Conservation (phyloP, 345 rosid genomes). For the Anacardium occidentale region DNA sequence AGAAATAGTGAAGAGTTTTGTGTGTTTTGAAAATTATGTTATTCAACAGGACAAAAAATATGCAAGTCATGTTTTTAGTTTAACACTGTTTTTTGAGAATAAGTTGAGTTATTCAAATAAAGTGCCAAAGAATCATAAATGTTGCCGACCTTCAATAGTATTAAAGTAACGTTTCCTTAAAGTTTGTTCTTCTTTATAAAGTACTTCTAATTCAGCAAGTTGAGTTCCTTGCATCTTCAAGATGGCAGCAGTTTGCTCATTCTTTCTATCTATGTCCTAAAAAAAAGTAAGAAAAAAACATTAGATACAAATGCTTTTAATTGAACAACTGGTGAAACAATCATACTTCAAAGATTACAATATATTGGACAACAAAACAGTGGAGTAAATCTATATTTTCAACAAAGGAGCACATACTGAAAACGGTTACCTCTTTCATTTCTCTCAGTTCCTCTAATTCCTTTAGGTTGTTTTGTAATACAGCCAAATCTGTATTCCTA, state of each 20-base stretch:
- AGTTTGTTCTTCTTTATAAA: constrained; percentile 90
- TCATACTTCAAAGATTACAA: not conserved
- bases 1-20: too few relatives aligned
- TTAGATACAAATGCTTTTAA: not conserved
- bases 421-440: constrained; percentile 78
- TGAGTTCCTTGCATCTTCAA: constrained; percentile 92
- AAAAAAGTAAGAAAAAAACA: constrained; percentile 17
- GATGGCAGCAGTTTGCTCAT: constrained; percentile 95
- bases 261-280: constrained; percentile 95
- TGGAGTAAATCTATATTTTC: not conserved
- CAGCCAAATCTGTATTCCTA: constrained; percentile 50
- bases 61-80: too few relatives aligned
- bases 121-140: too few relatives aligned
- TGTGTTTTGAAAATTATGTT: too few relatives aligned
- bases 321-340: not conserved
- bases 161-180: constrained; percentile 84
- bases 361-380: not conserved
- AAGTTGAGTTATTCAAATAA: too few relatives aligned
- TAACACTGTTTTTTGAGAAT: too few relatives aligned
- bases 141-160: constrained; percentile 73
- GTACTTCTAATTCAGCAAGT: constrained; percentile 81
- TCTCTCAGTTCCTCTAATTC: constrained; percentile 90
- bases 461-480: constrained; percentile 64
- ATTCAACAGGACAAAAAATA: too few relatives aligned
- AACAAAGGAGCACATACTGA: not conserved